Evolutionary conservation across 2,329 filamentous ascomycete genomes (phyloP).

Genomic region (Ambrosiella xylebori): DNA sequence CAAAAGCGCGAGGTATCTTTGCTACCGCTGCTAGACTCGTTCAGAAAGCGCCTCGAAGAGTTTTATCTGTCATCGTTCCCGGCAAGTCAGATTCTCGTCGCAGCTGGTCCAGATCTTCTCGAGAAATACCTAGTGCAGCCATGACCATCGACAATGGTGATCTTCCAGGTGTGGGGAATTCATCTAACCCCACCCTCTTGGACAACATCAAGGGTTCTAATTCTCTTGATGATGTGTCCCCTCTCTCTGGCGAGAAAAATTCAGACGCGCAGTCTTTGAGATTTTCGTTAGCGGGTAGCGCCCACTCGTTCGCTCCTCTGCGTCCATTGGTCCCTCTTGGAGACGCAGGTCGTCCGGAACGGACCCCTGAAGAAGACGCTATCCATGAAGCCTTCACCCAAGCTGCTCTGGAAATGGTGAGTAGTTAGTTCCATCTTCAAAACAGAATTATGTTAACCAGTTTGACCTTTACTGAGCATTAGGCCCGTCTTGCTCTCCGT

Average conservation of each 20-base stretch:
- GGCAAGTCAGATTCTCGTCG: slow-evolving; percentile 6
- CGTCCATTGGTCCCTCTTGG: slow-evolving; percentile 13
- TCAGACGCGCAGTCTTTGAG: slow-evolving; percentile 4
- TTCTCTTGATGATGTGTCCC: background rate
- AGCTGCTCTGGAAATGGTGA: slow-evolving; percentile 72
- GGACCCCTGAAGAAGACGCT: slow-evolving; percentile 20
- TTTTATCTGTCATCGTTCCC: slow-evolving; percentile 8
- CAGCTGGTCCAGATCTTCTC: background rate
- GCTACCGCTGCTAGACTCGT: slow-evolving; percentile 9
- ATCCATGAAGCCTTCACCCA: slow-evolving; percentile 53
- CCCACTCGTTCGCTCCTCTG: slow-evolving; percentile 11
- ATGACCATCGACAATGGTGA: slow-evolving; percentile 1
- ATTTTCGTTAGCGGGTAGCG: slow-evolving; percentile 10
- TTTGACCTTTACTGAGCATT: slow-evolving; percentile 11
- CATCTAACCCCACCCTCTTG: background rate
- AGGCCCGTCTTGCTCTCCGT: slow-evolving; percentile 72
- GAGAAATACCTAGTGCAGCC: background rate
- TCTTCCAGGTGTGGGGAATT: background rate
- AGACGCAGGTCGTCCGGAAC: slow-evolving; percentile 12
- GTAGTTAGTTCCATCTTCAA: slow-evolving; percentile 14
- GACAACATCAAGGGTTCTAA: background rate
- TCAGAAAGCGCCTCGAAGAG: slow-evolving; percentile 11
- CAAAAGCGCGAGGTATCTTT: slow-evolving; percentile 9
- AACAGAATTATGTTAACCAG: slow-evolving; percentile 13
- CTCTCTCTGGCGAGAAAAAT: background rate